phyloP scores from a whole-genome alignment of 2,329 filamentous ascomycete species.

The Penicillium sp. region DNA sequence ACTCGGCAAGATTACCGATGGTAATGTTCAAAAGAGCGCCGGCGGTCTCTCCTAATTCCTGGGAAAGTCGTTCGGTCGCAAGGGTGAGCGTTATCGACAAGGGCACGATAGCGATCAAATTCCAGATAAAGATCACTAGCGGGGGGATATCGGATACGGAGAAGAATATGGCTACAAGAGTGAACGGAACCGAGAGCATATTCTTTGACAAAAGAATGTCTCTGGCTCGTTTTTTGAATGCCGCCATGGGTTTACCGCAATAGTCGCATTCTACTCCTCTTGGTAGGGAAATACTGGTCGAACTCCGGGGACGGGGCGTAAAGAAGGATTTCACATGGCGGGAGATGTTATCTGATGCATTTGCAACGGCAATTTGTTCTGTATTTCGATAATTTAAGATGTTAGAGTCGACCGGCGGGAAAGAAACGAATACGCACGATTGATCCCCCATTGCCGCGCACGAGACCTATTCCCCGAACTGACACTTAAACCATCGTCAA shows the following conservation, averaged over 20 bases:
- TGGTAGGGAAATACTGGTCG: slow-evolving; percentile 1
- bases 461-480: neutral
- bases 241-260: slow-evolving; percentile 3
- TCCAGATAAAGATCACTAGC: slow-evolving; percentile 36
- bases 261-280: neutral
- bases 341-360: slow-evolving; percentile 1
- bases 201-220: slow-evolving; percentile 1
- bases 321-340: slow-evolving; percentile 3
- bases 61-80: slow-evolving; percentile 71
- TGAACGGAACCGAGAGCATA: slow-evolving; percentile 4
- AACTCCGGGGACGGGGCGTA: neutral
- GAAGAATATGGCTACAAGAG: slow-evolving; percentile 4
- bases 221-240: neutral
- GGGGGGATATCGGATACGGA: slow-evolving; percentile 2
- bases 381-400: neutral
- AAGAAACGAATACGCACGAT: neutral
- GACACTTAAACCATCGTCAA: slow-evolving; percentile 1
- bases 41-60: slow-evolving; percentile 67
- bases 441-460: neutral
- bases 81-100: slow-evolving; percentile 68
- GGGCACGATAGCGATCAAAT: slow-evolving; percentile 71
- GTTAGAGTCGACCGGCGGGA: neutral
- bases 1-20: slow-evolving; percentile 73
- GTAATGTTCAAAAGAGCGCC: slow-evolving; percentile 71
- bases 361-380: slow-evolving; percentile 2